Base-by-base conservation (phyloP, 805 yeast genomes). In the Grigorovia yakushimaensis region DNA sequence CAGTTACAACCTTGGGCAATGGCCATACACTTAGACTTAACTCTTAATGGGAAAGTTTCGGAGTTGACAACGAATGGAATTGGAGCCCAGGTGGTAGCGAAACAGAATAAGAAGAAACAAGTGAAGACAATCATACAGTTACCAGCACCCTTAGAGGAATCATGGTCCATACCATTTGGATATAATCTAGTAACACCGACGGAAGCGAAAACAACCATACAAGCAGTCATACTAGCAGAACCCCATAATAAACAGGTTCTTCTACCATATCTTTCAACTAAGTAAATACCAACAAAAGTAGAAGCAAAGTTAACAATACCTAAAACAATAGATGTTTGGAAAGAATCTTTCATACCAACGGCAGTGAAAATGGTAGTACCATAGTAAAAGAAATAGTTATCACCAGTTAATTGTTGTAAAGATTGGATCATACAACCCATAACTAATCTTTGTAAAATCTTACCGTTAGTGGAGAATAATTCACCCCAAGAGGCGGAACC, bases 1-100 rank as follows among this genome's bases (percentile, higher is more conserved):
- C 84, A 82, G 54, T 79, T 83, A 44, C 78, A 67, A 51, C 82
- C 82, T 49, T 77, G 72, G 39, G 84, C 78, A 71, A 82, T 69
- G 48, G 78, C 73, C 70, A 69, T 67, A 57, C 74, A 78, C 68
- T 76, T 57, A 66, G 80, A 64, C 66, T 82, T 78, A 62, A 82
- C 78, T 73, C 88, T 77, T 59, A 81, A 72, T 65, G 88, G 88
- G 66, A 78, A 82, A 43, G 81, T 73, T 67, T 82, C 88, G 42
- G 87, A 74, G 33, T 78, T 75, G 55, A 81, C 78, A 51, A 79
- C 79, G 65, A 71, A 82, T 45, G 77, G 78, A 56, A 77, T 75
- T 60, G 86, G 84, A 52, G 86, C 88, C 88, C 88, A 82, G 33
- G 87, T 78, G 43, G 81, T 75, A 38, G 88, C 88, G 57, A 82